Percentiles rank a stretch among this genome's conserved stretches.
Conservation (phyloP, 352 stramenopile genomes). For the Thraustotheca clavata region DNA sequence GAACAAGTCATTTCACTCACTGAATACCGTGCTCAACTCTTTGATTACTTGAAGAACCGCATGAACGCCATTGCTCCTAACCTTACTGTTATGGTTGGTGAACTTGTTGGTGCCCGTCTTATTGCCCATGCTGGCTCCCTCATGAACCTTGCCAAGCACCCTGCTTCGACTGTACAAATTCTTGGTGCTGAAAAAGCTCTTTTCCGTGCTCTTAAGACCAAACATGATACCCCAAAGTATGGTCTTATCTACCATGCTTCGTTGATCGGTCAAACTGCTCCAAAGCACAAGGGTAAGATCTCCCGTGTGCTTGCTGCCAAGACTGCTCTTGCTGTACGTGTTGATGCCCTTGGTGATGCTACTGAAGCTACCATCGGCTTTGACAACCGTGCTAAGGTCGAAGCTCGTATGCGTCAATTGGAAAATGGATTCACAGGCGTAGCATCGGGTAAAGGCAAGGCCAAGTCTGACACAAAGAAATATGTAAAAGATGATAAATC, state of each 20-base stretch:
- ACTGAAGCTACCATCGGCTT: slow-evolving; percentile 94
- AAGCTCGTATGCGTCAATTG: slow-evolving; percentile 95
- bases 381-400: slow-evolving; percentile 97
- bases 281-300: slow-evolving; percentile 99
- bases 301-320: slow-evolving; percentile 97
- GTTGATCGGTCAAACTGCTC: slow-evolving; percentile 97
- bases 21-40: slow-evolving; percentile 94
- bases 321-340: slow-evolving; percentile 95
- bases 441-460: slow-evolving; percentile 82
- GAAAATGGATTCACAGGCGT: slow-evolving; percentile 89
- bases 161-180: slow-evolving; percentile 98
- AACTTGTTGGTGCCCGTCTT: slow-evolving; percentile 97
- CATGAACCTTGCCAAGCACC: slow-evolving; percentile 99
- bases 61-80: slow-evolving; percentile 99
- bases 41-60: slow-evolving; percentile 99
- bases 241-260: slow-evolving; percentile 99
- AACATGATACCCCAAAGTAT: slow-evolving; percentile 99
- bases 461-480: slow-evolving; percentile 86
- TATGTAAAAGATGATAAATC: slow-evolving; percentile 74
- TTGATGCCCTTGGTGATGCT: slow-evolving; percentile 98
- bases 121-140: slow-evolving; percentile 99
- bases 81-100: slow-evolving; percentile 98
- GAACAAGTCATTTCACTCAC: slow-evolving; percentile 87
- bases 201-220: slow-evolving; percentile 99
- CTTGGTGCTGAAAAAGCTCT: slow-evolving; percentile 99